These are phyloP conservation scores for Aspergillus pseudoglaucus DNA, from an alignment of 2,329 filamentous ascomycete genomes.

Conservation along the genomic window DNA sequence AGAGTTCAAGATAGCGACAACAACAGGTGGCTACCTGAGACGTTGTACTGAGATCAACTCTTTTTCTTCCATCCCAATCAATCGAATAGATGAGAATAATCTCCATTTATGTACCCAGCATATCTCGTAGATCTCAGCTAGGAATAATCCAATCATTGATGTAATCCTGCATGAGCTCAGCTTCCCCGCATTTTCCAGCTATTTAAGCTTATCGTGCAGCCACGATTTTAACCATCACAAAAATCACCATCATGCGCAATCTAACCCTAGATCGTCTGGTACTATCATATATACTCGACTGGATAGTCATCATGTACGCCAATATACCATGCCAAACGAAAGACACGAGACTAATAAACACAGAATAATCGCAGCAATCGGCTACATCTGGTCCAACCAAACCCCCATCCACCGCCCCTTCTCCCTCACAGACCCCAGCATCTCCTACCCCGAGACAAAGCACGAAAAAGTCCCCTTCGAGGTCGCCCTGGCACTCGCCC, in stretches of 20 bases:
- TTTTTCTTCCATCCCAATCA: too few species aligned
- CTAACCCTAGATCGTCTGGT: slow-evolving; percentile 47
- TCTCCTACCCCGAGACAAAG: slow-evolving; percentile 67
- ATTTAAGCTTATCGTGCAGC: background rate
- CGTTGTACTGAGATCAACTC: too few species aligned
- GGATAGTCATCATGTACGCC: slow-evolving; percentile 55
- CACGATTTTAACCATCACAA: background rate
- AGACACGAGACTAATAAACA: too few species aligned
- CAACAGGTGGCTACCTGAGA: too few species aligned
- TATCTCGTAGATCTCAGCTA: too few species aligned
- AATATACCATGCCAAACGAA: too few species aligned
- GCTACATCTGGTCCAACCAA: slow-evolving; percentile 52
- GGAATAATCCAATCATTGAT: background rate
- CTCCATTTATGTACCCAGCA: too few species aligned
- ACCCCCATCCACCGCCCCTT: slow-evolving; percentile 65
- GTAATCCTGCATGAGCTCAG: background rate
- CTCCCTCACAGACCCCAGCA: slow-evolving; percentile 64
- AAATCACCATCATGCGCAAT: background rate
- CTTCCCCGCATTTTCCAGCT: too few species aligned
- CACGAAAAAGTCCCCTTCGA: slow-evolving; percentile 66
- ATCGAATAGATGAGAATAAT: too few species aligned
- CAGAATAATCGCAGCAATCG: slow-evolving; percentile 53
- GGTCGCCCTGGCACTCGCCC: slow-evolving; percentile 57
- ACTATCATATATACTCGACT: slow-evolving; percentile 66
- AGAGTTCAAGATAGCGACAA: too few species aligned